phyloP scores from a whole-genome alignment of 495 filamentous ascomycete genomes.

The Aspergillus leporis region DNA sequence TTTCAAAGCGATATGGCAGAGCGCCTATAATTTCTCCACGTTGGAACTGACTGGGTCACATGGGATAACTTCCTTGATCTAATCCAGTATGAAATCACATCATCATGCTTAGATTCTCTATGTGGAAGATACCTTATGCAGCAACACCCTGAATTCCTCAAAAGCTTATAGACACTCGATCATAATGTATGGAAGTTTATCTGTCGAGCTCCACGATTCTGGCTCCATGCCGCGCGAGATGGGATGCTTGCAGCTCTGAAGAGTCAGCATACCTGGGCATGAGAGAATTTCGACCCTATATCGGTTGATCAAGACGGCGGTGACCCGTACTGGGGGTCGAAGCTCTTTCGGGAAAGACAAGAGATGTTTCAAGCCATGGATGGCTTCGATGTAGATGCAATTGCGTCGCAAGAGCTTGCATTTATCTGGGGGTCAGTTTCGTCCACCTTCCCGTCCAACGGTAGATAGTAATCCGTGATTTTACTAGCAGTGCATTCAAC shows the following conservation, averaged over 20 bases:
- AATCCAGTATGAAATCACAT: not conserved
- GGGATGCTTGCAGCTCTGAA: not conserved
- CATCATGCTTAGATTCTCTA: not conserved
- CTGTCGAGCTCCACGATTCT: not conserved
- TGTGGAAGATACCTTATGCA: not conserved
- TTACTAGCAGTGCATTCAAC: not conserved
- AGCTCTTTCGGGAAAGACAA: constrained; percentile 1
- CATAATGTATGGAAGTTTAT: not conserved
- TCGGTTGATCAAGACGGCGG: not conserved
- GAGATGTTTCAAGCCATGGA: not conserved
- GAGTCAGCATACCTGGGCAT: not conserved
- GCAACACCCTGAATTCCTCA: not conserved
- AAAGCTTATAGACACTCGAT: not conserved
- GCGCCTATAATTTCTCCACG: not conserved
- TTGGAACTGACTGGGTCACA: not conserved
- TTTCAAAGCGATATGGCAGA: not conserved
- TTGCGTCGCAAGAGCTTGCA: not conserved
- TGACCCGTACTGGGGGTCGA: not conserved
- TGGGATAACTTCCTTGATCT: constrained; percentile 2
- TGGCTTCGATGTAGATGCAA: not conserved
- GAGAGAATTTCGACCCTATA: constrained; percentile 1
- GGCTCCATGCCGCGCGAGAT: not conserved
- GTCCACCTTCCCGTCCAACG: not conserved
- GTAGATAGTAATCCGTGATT: too few relatives aligned
- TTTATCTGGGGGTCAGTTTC: constrained; percentile 1